phyloP scores from a whole-genome alignment of 805 yeast species.

The Yarrowia osloensis region DNA sequence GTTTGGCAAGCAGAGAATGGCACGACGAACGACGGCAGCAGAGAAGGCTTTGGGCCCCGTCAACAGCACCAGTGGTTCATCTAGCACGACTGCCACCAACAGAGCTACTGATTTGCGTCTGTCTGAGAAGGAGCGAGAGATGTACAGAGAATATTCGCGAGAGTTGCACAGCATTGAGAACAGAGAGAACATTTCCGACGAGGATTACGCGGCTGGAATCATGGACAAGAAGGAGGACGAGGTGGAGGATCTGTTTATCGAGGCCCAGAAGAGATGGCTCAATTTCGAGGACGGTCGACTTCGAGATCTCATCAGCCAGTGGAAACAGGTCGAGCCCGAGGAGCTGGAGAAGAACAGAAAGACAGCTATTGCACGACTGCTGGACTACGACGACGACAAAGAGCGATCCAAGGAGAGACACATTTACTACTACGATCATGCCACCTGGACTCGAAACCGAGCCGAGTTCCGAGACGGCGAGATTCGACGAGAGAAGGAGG shows the following conservation, averaged over 20 bases:
- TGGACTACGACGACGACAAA: constrained; percentile 36
- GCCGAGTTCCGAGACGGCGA: constrained; percentile 35
- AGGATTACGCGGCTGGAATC: constrained; percentile 30
- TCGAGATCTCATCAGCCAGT: constrained; percentile 46
- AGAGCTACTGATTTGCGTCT: background rate
- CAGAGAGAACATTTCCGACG: constrained; percentile 29
- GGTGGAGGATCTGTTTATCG: constrained; percentile 19
- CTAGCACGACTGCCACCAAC: background rate
- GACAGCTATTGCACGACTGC: constrained; percentile 32
- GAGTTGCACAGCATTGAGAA: constrained; percentile 29
- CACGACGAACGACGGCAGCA: constrained; percentile 31
- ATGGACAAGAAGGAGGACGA: constrained; percentile 24
- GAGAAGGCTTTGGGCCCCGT: constrained; percentile 27
- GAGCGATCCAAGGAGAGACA: constrained; percentile 31
- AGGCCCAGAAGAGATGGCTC: constrained; percentile 28
- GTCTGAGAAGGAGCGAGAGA: constrained; percentile 24
- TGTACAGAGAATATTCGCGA: constrained; percentile 27
- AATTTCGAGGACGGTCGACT: constrained; percentile 41
- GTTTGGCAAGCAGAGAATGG: constrained; percentile 32
- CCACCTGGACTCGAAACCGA: constrained; percentile 38
- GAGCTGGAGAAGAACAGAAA: constrained; percentile 34
- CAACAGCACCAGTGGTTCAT: background rate
- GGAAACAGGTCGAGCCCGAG: constrained; percentile 41
- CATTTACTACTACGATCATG: constrained; percentile 38
- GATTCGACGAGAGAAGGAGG: constrained; percentile 33